Percentiles rank a stretch among this genome's conserved stretches.
Conservation (phyloP, 2,329 filamentous ascomycete species). For the Colletotrichum sp. region DNA sequence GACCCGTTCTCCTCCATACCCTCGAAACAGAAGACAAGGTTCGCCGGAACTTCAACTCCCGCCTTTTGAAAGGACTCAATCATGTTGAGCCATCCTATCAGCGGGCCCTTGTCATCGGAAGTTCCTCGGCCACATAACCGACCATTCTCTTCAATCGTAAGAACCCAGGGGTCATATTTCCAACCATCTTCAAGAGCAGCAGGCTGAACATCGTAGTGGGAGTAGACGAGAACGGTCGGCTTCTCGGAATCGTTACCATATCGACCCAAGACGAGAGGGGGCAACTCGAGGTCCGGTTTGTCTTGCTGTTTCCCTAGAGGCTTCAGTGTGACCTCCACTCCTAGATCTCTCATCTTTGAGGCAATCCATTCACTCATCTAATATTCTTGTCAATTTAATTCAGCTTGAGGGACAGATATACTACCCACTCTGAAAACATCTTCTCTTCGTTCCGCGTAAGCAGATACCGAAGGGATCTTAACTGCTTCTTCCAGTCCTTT, state of each 20-base stretch:
- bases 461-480: slow-evolving; percentile 93
- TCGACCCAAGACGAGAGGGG: slow-evolving; percentile 87
- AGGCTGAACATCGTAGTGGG: slow-evolving; percentile 98
- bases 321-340: slow-evolving; percentile 85
- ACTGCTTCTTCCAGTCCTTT: slow-evolving; percentile 78
- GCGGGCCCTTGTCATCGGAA: slow-evolving; percentile 97
- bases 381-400: not conserved
- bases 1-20: slow-evolving; percentile 99
- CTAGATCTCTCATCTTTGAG: slow-evolving; percentile 81
- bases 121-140: slow-evolving; percentile 95
- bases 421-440: slow-evolving; percentile 77
- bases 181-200: slow-evolving; percentile 93
- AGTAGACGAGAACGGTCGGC: slow-evolving; percentile 94
- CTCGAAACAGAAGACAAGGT: slow-evolving; percentile 99
- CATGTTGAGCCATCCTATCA: slow-evolving; percentile 96
- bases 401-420: not conserved
- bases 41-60: slow-evolving; percentile 92
- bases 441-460: slow-evolving; percentile 83
- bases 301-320: slow-evolving; percentile 87
- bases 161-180: slow-evolving; percentile 91
- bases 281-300: slow-evolving; percentile 84
- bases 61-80: slow-evolving; percentile 98
- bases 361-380: slow-evolving; percentile 93
- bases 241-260: slow-evolving; percentile 93
- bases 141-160: slow-evolving; percentile 86